Base-by-base conservation (phyloP, 106 monocot genomes). In the Cymbidium sinense region DNA sequence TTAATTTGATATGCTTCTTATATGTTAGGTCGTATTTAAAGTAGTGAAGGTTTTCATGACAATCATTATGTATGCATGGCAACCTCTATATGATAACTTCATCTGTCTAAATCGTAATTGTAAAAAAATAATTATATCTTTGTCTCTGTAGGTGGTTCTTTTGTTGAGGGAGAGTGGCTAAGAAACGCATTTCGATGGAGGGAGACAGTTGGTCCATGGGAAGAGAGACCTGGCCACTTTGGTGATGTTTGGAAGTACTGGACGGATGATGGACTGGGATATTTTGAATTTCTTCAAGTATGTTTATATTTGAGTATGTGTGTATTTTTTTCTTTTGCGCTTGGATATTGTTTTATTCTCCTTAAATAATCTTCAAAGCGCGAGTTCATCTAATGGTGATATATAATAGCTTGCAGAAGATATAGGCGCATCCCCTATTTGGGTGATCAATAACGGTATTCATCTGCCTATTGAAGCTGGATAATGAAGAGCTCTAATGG, bases 221-320 rank as follows among this genome's bases (percentile, higher is more conserved):
- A 98, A 85, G 92, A 98, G 77, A 90, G 98, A 75, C 94, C 98
- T 54, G 98, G 98, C 28, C 98, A 98, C 79, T 98, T 92, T 78
- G 85, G 85, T 70, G 98, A 98, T 84, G 88, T 94, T 83, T 98
- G 98, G 94, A 87, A 79, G 78, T 98, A 98, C 44, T 98, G 98
- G 98, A 98, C 92, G 50, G 98, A 98, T 82, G 98, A 98, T 92
- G 98, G 98, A n/a, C 84, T 98, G 25, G 98, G 98, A 51, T 96
- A 87, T 83, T 87, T 87, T 77, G 96, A 96, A 73, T 91, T 91
- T 86, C 96, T 96, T 76, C 93, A 89, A 81, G 96, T 94, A 84
- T 6, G 79, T 69, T 47, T 13, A 47, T 47, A 13, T 47, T 47
- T 15, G 17, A 47, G 47, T 47, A 13, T 47, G 9, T 47, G 9